Evolutionary conservation across 2,329 filamentous ascomycete species (phyloP).

Genomic region (Immersiporthe knoxdaviesiana): DNA sequence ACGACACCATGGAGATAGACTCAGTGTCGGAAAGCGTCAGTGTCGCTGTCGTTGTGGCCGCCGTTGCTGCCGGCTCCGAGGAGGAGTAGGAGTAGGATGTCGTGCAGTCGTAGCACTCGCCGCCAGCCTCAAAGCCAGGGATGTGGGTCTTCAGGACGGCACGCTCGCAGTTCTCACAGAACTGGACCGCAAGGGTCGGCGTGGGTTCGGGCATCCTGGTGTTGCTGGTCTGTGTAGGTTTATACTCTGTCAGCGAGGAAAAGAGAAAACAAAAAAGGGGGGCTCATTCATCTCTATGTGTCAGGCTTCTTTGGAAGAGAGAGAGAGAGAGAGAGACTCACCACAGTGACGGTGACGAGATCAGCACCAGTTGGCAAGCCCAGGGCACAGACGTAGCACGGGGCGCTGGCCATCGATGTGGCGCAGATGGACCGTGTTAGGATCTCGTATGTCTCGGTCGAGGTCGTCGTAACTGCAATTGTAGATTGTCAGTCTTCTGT

Average conservation of each 20-base stretch:
- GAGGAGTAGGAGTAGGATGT: constrained; percentile 20
- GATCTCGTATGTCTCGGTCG: constrained; percentile 28
- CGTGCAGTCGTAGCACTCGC: constrained; percentile 34
- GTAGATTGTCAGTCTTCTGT: constrained; percentile 3
- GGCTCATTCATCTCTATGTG: background rate
- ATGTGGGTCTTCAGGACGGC: constrained; percentile 34
- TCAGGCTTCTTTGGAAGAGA: background rate
- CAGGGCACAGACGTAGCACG: constrained; percentile 39
- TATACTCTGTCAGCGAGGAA: background rate
- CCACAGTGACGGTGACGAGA: constrained; percentile 35
- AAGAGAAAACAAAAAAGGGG: too few relatives aligned
- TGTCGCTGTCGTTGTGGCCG: constrained; percentile 12
- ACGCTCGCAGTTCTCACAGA: constrained; percentile 34
- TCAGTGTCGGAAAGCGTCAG: constrained; percentile 18
- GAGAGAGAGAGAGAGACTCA: constrained; percentile 22
- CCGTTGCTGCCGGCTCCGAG: background rate
- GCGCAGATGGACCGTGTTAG: constrained; percentile 38
- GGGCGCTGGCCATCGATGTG: constrained; percentile 33
- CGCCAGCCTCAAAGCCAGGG: constrained; percentile 33
- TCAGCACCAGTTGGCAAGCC: constrained; percentile 31
- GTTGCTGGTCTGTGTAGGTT: constrained; percentile 32
- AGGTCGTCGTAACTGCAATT: constrained; percentile 24
- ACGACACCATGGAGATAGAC: constrained; percentile 11
- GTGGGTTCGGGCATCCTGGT: constrained; percentile 29
- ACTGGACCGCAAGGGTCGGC: constrained; percentile 34